Evolutionary conservation across 1,284 basidiomycete genomes (phyloP), one percentile per base, ranked within the genome.

Genomic region (Hemileia vastatrix): DNA sequence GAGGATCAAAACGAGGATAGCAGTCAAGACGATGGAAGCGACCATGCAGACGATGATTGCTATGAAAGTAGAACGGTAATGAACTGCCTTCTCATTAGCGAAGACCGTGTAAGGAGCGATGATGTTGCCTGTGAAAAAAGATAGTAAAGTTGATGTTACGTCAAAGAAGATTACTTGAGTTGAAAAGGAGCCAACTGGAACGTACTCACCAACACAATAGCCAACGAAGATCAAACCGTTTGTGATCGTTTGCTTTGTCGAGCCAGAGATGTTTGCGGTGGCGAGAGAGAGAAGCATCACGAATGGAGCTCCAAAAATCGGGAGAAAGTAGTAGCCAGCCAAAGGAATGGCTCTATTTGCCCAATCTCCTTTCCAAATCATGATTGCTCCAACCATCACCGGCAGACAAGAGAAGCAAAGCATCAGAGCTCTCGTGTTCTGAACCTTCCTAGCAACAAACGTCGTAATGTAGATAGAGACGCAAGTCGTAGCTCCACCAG

Each of bases 281-380:
- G n/a, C n/a, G n/a, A n/a, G 54, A 49, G 67, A 65, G 13, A 72
- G 63, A 54, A 79, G 74, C 6, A 78, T 70, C 23, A 80, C 79
- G 59, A 78, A 80, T 4, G 79, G 79, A 1, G 80, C 78, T 1
- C 80, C 80, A 63, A 81, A 81, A 18, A 76, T 73, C n/a, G 75
- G 70, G 15, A 71, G 65, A 13, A 79, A 72, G 64, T 78, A 80
- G 68, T 78, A 80, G 0, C 81, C 81, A 18, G 80, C 78, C 11
- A 81, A 67, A 0, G 80, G 79, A 0, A 78, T 74, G 1, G 75
- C 78, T 0, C 75, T 72, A 32, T 77, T 76, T 11, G 66, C 62
- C 78, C 78, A 80, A 24, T 77, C 71, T 1, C 77, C 78, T 13
- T 73, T 73, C 79, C 80, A 81, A 65, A 78, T 77, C 64, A 77